Conservation (phyloP, 805 yeast species). For the Pichia paraexigua region DNA sequence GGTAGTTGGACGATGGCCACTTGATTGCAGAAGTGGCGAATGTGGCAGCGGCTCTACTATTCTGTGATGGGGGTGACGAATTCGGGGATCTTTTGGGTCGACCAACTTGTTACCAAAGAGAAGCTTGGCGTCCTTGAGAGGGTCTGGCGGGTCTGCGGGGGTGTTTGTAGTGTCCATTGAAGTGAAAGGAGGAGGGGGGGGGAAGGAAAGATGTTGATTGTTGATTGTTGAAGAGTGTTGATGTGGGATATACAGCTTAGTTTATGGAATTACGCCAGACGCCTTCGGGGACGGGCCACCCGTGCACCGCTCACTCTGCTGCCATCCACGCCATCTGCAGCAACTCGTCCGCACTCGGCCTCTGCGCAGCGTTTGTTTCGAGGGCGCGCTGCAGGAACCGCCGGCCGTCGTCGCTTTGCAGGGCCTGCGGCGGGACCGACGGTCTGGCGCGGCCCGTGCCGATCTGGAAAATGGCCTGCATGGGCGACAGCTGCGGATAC, state of each 20-base stretch:
- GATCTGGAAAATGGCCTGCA: conserved; percentile 94
- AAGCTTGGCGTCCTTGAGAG: background rate
- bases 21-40: background rate
- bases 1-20: background rate
- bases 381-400: background rate
- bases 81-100: background rate
- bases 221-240: too few relatives aligned
- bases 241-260: too few relatives aligned
- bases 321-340: background rate
- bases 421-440: conserved; percentile 58
- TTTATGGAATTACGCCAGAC: too few relatives aligned
- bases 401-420: conserved; percentile 50
- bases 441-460: conserved; percentile 77
- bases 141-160: background rate
- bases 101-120: background rate
- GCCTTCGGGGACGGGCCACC: too few relatives aligned
- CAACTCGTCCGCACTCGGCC: background rate
- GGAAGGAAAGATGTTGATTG: too few relatives aligned
- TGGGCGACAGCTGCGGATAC: conserved; percentile 87
- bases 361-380: background rate
- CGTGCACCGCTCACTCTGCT: background rate
- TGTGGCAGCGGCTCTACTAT: background rate
- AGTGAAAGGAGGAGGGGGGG: too few relatives aligned
- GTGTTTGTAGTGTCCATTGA: background rate
- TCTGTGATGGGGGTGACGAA: background rate